Percentiles rank a stretch among this genome's conserved stretches.
phyloP scores from a whole-genome alignment of 2,329 filamentous ascomycete species.

The Colletotrichum tofieldiae region DNA sequence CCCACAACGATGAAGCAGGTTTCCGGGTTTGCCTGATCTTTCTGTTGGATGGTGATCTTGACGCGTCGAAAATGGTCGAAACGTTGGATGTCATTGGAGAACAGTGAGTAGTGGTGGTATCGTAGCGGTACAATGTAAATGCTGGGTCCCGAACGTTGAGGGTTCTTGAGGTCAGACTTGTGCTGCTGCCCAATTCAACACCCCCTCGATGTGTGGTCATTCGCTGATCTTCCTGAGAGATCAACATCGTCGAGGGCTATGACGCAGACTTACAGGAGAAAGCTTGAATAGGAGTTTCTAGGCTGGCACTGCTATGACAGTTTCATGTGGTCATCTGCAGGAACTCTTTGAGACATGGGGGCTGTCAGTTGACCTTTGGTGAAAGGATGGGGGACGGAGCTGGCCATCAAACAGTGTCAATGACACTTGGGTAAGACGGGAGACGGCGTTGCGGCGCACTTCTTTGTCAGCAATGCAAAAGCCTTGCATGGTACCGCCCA shows the following conservation, averaged over 20 bases:
- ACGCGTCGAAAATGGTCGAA: slow-evolving; percentile 1
- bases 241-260: neutral
- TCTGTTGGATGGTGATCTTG: neutral
- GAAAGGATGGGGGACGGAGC: neutral
- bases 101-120: neutral
- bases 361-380: neutral
- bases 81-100: neutral
- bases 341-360: slow-evolving; percentile 28
- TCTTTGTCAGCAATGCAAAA: neutral
- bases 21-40: neutral
- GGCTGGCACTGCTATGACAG: neutral
- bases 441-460: neutral
- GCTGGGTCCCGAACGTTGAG: neutral
- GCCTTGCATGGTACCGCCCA: neutral
- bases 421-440: neutral
- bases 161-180: neutral
- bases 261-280: slow-evolving; percentile 4
- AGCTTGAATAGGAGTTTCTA: neutral
- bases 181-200: neutral
- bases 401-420: neutral
- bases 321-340: slow-evolving; percentile 27
- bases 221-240: neutral
- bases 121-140: neutral
- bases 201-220: neutral
- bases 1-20: slow-evolving; percentile 9